Evolutionary conservation across 2,329 filamentous ascomycete genomes (phyloP), one percentile per base, ranked within the genome.

Genomic region (Biscogniauxia marginata): DNA sequence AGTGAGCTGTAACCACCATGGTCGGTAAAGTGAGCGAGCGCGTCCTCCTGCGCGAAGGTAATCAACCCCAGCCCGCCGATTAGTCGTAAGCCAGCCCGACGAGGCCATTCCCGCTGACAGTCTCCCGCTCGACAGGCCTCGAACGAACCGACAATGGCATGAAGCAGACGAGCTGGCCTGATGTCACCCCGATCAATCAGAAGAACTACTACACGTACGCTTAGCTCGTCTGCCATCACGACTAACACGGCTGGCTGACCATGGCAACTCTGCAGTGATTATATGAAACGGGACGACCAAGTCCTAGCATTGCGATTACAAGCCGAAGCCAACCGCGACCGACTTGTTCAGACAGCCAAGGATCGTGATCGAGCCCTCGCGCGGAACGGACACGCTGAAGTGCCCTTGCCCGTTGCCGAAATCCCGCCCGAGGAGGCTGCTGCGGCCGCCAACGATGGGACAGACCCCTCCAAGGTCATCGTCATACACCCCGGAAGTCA

Each of bases 81-180:
- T 2, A 20, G 21, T 13, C 21, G 19, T 7, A 9, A 16, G 19
- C 23, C n/a, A n/a, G n/a, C n/a, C n/a, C n/a, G n/a, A n/a, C n/a
- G n/a, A n/a, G n/a, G n/a, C n/a, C n/a, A n/a, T n/a, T n/a, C n/a
- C n/a, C n/a, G n/a, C 51, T 57, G 51, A 54, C 34, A 47, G 45
- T 21, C 8, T n/a, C 25, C 50, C 49, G 46, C 34, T 18, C n/a
- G 46, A 7, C 71, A 97, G 93, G 95, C 63, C 86, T 99, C 63
- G 91, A 96, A 77, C 85, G 93, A 71, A 98, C 95, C 58, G 95
- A 99, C 79, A 99, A 99, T 84, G 93, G 93, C 76, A 93, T 99
- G 88, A 95, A 93, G 71, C 85, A 95, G 70, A 90, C 92, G 49
- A 96, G 84, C 73, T 99, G 95, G 93, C 93, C 95, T 8, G 89